A percentile compares a stretch with the other conserved stretches of the same genome.
Conservation (phyloP, 2,329 filamentous ascomycete species). For the Truncatella angustata region DNA sequence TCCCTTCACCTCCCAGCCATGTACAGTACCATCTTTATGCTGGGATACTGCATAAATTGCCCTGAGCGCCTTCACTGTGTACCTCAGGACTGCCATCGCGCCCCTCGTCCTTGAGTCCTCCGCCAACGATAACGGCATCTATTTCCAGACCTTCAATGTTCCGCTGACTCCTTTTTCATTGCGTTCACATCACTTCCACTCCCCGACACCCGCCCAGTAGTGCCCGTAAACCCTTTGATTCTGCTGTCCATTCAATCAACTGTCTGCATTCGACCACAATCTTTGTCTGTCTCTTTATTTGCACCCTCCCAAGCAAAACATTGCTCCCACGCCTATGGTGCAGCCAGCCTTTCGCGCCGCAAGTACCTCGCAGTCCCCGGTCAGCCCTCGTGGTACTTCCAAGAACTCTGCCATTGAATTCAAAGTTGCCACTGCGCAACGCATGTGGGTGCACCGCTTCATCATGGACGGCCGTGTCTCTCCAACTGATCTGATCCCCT, state of each 20-base stretch:
- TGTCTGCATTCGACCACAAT: constrained; percentile 8
- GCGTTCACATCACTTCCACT: constrained; percentile 13
- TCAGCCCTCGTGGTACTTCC: constrained; percentile 27
- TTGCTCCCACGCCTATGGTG: constrained; percentile 11
- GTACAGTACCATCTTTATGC: constrained; percentile 4
- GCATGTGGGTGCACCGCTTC: background rate
- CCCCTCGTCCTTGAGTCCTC: background rate
- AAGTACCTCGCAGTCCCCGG: constrained; percentile 29
- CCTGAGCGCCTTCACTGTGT: constrained; percentile 10
- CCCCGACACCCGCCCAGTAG: constrained; percentile 11
- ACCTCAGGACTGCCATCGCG: constrained; percentile 8
- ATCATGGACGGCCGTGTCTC: constrained; percentile 1
- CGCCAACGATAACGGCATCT: constrained; percentile 3
- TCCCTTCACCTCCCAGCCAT: background rate
- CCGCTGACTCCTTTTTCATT: constrained; percentile 10
- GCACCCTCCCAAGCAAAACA: constrained; percentile 15
- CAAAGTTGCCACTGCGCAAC: background rate
- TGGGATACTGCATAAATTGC: background rate
- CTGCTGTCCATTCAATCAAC: constrained; percentile 13
- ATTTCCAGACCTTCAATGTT: constrained; percentile 8
- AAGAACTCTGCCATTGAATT: background rate
- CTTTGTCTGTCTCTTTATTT: constrained; percentile 14
- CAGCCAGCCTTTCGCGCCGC: background rate
- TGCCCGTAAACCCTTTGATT: constrained; percentile 1
- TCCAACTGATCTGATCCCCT: constrained; percentile 34